These are phyloP conservation scores for Sugiyamaella valdiviana DNA, from an alignment of 805 yeast genomes.

Conservation along the genomic window DNA sequence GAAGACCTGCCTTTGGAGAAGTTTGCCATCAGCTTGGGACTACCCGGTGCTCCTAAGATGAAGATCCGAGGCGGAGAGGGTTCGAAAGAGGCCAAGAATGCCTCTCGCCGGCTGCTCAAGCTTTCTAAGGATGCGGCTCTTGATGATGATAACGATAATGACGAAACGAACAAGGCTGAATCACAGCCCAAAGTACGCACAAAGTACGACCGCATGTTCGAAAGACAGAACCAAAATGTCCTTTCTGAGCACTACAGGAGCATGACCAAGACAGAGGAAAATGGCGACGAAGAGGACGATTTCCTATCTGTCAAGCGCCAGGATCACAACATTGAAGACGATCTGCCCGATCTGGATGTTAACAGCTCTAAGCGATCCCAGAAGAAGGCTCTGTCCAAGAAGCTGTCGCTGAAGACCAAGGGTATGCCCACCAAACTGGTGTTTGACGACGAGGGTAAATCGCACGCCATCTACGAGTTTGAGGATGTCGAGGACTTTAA, in stretches of 20 bases:
- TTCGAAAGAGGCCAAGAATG: slow-evolving; percentile 70
- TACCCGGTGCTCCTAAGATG: slow-evolving; percentile 94
- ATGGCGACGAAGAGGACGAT: slow-evolving; percentile 43
- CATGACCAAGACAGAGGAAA: slow-evolving; percentile 45
- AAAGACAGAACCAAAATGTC: slow-evolving; percentile 87
- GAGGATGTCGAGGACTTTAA: slow-evolving; percentile 84
- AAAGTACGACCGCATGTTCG: slow-evolving; percentile 92
- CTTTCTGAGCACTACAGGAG: slow-evolving; percentile 81
- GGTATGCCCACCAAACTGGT: slow-evolving; percentile 71
- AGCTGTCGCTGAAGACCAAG: slow-evolving; percentile 52
- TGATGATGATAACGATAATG: slow-evolving; percentile 54
- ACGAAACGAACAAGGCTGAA: slow-evolving; percentile 27
- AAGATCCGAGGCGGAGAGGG: slow-evolving; percentile 52
- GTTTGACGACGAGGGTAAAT: slow-evolving; percentile 91
- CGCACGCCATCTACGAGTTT: slow-evolving; percentile 87
- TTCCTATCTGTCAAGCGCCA: slow-evolving; percentile 74
- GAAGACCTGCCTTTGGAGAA: slow-evolving; percentile 73
- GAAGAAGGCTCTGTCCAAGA: slow-evolving; percentile 83
- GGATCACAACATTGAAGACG: slow-evolving; percentile 59
- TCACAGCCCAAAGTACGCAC: slow-evolving; percentile 56
- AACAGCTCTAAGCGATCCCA: slow-evolving; percentile 79
- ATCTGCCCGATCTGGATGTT: slow-evolving; percentile 38
- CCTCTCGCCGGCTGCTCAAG: slow-evolving; percentile 61
- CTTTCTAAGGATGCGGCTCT: slow-evolving; percentile 41
- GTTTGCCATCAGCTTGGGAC: slow-evolving; percentile 78